A percentile compares a stretch with the other conserved stretches of the same genome.
Conservation (phyloP, 257 asterid genomes). For the Gentiana macrophylla region DNA sequence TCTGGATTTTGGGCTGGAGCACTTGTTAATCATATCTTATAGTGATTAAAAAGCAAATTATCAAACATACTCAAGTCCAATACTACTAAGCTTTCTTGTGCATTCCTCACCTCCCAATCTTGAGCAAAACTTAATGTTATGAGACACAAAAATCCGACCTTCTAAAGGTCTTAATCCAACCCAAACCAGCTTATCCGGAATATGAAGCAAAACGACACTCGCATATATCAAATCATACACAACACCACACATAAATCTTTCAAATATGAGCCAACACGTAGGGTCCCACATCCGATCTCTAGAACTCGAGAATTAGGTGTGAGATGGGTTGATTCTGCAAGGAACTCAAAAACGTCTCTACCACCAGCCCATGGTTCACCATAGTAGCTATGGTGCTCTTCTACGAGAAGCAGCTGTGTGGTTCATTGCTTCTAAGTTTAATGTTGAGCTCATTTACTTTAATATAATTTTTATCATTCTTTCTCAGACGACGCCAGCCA, state of each 20-base stretch:
- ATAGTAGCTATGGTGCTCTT: slow-evolving; percentile 91
- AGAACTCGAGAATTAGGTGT: slow-evolving; percentile 58
- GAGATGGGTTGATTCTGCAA: slow-evolving; percentile 53
- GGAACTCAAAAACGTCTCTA: slow-evolving; percentile 80
- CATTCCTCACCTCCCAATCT: slow-evolving; percentile 90
- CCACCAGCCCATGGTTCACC: slow-evolving; percentile 99
- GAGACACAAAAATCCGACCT: slow-evolving; percentile 86
- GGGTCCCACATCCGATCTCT: slow-evolving; percentile 97
- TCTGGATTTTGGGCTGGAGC: slow-evolving; percentile 15
- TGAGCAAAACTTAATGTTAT: slow-evolving; percentile 87
- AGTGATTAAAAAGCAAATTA: slow-evolving; percentile 91
- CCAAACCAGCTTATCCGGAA: slow-evolving; percentile 94
- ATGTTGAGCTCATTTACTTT: no score
- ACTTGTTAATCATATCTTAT: slow-evolving; percentile 59
- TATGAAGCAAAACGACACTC: slow-evolving; percentile 90
- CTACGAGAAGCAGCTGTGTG: slow-evolving; percentile 90
- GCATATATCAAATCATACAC: slow-evolving; percentile 71
- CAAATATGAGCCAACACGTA: slow-evolving; percentile 89
- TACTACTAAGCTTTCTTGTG: slow-evolving; percentile 42
- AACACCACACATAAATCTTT: slow-evolving; percentile 52
- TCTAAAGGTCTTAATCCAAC: slow-evolving; percentile 60
- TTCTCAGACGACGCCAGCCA: slow-evolving; percentile 33
- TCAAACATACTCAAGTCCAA: slow-evolving; percentile 73
- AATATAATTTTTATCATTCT: no score
- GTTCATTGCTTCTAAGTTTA: slow-evolving; percentile 48